phyloP scores from a whole-genome alignment of 805 yeast genomes.

The Jamesozyma jinghongensis region DNA sequence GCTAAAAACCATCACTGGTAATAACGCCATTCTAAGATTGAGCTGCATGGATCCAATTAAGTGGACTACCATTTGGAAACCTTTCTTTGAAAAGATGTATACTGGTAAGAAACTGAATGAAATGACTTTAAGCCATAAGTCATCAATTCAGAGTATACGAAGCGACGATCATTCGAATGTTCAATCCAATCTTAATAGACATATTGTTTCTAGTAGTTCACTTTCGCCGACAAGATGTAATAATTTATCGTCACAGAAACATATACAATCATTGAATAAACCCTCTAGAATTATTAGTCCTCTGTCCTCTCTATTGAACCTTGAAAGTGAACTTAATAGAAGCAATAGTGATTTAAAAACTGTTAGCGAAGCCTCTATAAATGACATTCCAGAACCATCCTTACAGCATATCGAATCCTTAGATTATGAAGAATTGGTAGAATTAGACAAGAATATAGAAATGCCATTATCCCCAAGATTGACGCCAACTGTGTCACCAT shows the following conservation, averaged over 20 bases:
- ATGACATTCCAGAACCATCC: constrained; percentile 7
- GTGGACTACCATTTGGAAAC: constrained; percentile 25
- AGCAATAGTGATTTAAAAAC: background rate
- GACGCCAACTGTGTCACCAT: too few relatives aligned
- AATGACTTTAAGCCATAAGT: too few relatives aligned
- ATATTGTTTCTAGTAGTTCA: too few relatives aligned
- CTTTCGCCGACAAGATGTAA: too few relatives aligned
- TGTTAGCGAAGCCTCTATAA: background rate
- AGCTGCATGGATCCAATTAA: constrained; percentile 17
- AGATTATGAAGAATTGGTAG: constrained; percentile 20
- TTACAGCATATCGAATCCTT: constrained; percentile 18
- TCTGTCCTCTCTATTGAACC: constrained; percentile 8
- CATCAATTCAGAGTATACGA: too few relatives aligned
- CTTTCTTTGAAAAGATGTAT: constrained; percentile 8
- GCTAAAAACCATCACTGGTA: constrained; percentile 18
- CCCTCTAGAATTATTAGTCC: constrained; percentile 2
- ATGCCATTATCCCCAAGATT: constrained; percentile 14
- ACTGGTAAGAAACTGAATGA: background rate
- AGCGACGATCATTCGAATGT: too few relatives aligned
- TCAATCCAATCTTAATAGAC: too few relatives aligned
- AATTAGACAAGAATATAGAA: constrained; percentile 18
- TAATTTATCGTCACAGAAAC: too few relatives aligned
- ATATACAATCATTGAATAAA: too few relatives aligned
- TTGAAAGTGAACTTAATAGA: constrained; percentile 1
- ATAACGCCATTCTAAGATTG: constrained; percentile 12